Percentiles rank a stretch among this genome's conserved stretches.
Conservation (phyloP, 495 filamentous ascomycete genomes). For the Penicillium macrosclerotiorum region DNA sequence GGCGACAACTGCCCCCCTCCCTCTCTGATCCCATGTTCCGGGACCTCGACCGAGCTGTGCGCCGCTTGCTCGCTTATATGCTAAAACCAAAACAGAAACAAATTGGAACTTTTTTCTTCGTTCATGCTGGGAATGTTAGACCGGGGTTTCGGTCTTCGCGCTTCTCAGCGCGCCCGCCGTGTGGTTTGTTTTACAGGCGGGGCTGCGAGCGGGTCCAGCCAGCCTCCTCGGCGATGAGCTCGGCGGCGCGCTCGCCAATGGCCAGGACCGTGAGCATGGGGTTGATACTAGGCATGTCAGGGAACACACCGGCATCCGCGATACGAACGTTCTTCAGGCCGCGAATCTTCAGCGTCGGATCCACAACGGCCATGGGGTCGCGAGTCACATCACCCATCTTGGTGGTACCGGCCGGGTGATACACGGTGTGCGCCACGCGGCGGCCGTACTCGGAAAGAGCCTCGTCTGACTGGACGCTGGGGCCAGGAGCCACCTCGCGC, state of each 20-base stretch:
- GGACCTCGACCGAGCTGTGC: conserved; percentile 10
- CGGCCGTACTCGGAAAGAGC: conserved; percentile 72
- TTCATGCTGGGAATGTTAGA: not conserved
- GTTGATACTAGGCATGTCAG: conserved; percentile 64
- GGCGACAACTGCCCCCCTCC: not conserved
- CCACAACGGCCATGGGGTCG: conserved; percentile 67
- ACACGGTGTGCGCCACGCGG: conserved; percentile 76
- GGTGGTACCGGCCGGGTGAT: conserved; percentile 82
- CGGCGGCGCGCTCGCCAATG: conserved; percentile 63
- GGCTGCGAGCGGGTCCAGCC: conserved; percentile 58
- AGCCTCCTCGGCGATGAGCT: conserved; percentile 60
- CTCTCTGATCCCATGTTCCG: not conserved
- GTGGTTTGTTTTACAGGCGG: conserved; percentile 32
- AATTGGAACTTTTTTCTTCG: conserved; percentile 14
- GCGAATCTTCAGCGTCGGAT: conserved; percentile 53
- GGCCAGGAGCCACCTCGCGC: conserved; percentile 75
- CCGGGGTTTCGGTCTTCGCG: no score
- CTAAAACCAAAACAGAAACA: conserved; percentile 15
- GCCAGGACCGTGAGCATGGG: conserved; percentile 66
- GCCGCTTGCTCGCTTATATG: conserved; percentile 27
- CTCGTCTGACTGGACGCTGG: conserved; percentile 64
- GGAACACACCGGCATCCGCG: conserved; percentile 67
- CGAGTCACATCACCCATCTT: conserved; percentile 73
- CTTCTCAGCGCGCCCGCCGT: no score
- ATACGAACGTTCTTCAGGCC: conserved; percentile 60